phyloP scores from a whole-genome alignment of 2,329 filamentous ascomycete species.

The Pseudogymnoascus destructans region DNA sequence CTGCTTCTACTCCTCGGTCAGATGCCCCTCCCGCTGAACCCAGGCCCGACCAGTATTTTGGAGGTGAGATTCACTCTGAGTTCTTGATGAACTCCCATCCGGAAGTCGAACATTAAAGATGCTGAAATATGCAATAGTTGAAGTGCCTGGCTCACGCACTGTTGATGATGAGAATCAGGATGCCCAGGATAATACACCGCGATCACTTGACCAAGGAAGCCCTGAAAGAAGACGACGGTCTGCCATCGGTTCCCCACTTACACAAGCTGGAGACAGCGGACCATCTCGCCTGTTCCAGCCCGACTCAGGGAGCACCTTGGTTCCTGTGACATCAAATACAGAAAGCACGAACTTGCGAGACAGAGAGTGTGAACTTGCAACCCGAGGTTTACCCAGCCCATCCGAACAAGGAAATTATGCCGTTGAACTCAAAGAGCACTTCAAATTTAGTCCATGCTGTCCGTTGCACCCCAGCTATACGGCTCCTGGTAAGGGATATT shows the following conservation, averaged over 20 bases:
- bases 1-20: constrained; percentile 19
- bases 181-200: not conserved
- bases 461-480: constrained; percentile 30
- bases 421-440: constrained; percentile 32
- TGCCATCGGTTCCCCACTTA: not conserved
- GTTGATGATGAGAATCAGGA: not conserved
- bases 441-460: constrained; percentile 32
- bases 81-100: not conserved
- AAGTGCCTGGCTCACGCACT: constrained; percentile 10
- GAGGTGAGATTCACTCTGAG: not conserved
- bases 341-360: constrained; percentile 8
- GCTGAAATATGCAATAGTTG: constrained; percentile 19
- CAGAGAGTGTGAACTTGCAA: constrained; percentile 13
- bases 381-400: not conserved
- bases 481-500: constrained; percentile 28
- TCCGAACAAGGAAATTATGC: constrained; percentile 22
- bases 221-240: not conserved
- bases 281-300: not conserved
- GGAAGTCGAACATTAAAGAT: not conserved
- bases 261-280: not conserved
- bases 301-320: not conserved
- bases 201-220: not conserved
- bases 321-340: not conserved
- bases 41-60: not conserved
- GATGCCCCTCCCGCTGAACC: not conserved